Evolutionary conservation across 2,329 filamentous ascomycete species (phyloP).

Genomic region (Scedosporium minutisporum): DNA sequence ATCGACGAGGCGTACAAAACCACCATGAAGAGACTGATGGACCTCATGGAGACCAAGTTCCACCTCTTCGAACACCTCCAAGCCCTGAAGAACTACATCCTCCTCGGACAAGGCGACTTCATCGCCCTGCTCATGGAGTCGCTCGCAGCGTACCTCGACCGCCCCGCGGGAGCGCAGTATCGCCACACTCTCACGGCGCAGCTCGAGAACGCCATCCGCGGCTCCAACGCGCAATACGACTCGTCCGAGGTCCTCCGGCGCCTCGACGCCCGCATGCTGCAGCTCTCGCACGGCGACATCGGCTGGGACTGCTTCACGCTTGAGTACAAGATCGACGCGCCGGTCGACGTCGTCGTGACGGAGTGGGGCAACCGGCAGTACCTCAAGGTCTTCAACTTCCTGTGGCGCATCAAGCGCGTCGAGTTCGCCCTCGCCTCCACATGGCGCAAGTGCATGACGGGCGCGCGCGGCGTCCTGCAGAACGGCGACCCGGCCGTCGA

Average conservation of each 20-base stretch:
- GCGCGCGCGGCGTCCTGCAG: constrained; percentile 79
- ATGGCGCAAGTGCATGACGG: constrained; percentile 94
- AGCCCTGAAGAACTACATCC: constrained; percentile 87
- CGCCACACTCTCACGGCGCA: constrained; percentile 96
- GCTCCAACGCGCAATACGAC: constrained; percentile 95
- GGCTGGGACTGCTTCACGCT: constrained; percentile 99
- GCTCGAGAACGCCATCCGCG: constrained; percentile 90
- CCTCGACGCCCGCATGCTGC: constrained; percentile 95
- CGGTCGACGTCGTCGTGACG: constrained; percentile 93
- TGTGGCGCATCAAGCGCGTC: constrained; percentile 96
- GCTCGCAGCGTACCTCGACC: constrained; percentile 80
- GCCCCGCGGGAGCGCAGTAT: constrained; percentile 93
- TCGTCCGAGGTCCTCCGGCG: constrained; percentile 82
- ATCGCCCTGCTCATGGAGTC: constrained; percentile 97
- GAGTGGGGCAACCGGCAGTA: constrained; percentile 94
- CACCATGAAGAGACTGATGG: constrained; percentile 89
- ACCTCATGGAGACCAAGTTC: constrained; percentile 92
- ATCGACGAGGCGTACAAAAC: constrained; percentile 98
- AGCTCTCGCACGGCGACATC: constrained; percentile 91
- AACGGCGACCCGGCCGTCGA: constrained; percentile 59
- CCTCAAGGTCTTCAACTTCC: constrained; percentile 97
- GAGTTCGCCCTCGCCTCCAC: constrained; percentile 87
- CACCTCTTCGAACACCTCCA: constrained; percentile 85
- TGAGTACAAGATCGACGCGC: constrained; percentile 95
- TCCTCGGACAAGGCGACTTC: constrained; percentile 93